Base-by-base conservation (phyloP, 306 rosid genomes). In the Quercus gilva region DNA sequence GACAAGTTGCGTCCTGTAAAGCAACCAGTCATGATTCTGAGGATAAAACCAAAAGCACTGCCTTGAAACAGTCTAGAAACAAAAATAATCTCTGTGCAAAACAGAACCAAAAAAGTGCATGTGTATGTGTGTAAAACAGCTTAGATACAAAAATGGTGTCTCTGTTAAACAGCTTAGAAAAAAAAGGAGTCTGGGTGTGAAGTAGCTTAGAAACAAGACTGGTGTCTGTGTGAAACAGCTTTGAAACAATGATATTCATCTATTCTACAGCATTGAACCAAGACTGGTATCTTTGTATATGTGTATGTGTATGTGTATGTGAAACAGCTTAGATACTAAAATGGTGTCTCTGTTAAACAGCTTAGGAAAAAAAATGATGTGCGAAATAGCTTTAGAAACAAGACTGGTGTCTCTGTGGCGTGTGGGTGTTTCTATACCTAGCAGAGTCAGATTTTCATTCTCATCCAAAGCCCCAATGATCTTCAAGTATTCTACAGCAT, bases 401-500 rank as follows among this genome's bases (percentile, higher is more conserved):
- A 49, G 15, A 49, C 4, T 49, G 53, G 53, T 41, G 45, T 41
- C 45, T 41, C 45, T 41, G 45, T 49, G 53, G 53, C 17, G 53
- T 49, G 17, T 12, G 53, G 1, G 53, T 49, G 53, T 35, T 33
- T 35, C 72, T 19, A 67, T 76, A 96, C 99, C 99, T 86, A 96
- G 82, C 84, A 73, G 73, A 56, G 98, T 91, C 80, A 96, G 90
- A 88, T 93, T 88, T 86, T 96, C 99, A 65, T 86, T 83, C 89
- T 89, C 94, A 82, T 96, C 94, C 90, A 96, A 90, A 61, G 98
- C 99, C 74, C 94, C 97, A n/a, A 90, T 93, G 65, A 88, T 83
- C 82, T 92, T 90, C 61, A 96, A 85, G 88, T 96, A 89, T 69
- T 96, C 99, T 80, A 93, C 79, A 51, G 98, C 99, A 85, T 96